phyloP scores from a whole-genome alignment of 1,284 basidiomycete genomes.

The Ceratobasidium papillatum region DNA sequence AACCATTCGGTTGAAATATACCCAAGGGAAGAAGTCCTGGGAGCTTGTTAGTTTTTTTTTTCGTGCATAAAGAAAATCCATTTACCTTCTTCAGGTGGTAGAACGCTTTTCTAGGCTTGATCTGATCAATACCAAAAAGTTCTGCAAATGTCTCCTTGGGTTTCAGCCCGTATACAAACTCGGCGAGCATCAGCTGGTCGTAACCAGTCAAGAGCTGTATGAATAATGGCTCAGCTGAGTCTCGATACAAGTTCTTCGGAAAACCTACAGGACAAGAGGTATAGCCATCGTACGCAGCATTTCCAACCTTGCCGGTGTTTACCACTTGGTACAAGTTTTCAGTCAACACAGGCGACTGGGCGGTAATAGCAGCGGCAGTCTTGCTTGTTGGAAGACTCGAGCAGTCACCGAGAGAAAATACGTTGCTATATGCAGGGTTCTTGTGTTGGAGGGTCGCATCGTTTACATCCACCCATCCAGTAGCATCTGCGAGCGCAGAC shows the following conservation, averaged over 20 bases:
- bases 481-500: slow-evolving; percentile 79
- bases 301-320: slow-evolving; percentile 72
- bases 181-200: slow-evolving; percentile 87
- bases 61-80: neutral
- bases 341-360: slow-evolving; percentile 90
- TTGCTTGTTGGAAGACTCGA: slow-evolving; percentile 93
- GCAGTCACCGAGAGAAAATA: slow-evolving; percentile 71
- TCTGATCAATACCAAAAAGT: slow-evolving; percentile 72
- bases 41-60: slow-evolving; percentile 39
- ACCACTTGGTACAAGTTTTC: slow-evolving; percentile 86
- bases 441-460: slow-evolving; percentile 82
- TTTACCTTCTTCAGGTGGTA: slow-evolving; percentile 90
- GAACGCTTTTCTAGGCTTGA: slow-evolving; percentile 71
- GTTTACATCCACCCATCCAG: slow-evolving; percentile 91
- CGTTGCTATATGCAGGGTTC: slow-evolving; percentile 66
- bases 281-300: slow-evolving; percentile 82
- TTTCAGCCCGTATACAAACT: slow-evolving; percentile 82
- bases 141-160: slow-evolving; percentile 86
- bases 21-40: slow-evolving; percentile 85
- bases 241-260: slow-evolving; percentile 21
- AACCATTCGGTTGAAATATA: slow-evolving; percentile 88
- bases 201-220: slow-evolving; percentile 81
- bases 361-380: slow-evolving; percentile 93
- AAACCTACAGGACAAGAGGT: slow-evolving; percentile 78
- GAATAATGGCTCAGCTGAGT: slow-evolving; percentile 15